phyloP scores from a whole-genome alignment of 176 grass and related monocot species.

The Pharus latifolius region DNA sequence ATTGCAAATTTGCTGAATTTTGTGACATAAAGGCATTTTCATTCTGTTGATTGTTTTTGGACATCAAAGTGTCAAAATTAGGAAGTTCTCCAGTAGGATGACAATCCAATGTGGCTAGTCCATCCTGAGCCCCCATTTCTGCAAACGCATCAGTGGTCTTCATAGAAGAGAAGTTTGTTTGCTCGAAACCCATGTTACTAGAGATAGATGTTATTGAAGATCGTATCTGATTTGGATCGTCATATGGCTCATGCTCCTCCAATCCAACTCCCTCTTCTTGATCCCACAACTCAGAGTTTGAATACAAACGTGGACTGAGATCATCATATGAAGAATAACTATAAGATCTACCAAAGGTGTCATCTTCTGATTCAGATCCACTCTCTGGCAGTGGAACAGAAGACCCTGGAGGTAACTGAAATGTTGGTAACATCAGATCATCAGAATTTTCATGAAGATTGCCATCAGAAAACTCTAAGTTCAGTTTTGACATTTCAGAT shows the following conservation, averaged over 20 bases:
- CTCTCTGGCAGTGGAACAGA: slow-evolving; percentile 35
- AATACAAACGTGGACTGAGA: slow-evolving; percentile 62
- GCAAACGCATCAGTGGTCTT: slow-evolving; percentile 29
- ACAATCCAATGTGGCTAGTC: slow-evolving; percentile 15
- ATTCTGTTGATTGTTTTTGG: slow-evolving; percentile 25
- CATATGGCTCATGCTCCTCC: slow-evolving; percentile 28
- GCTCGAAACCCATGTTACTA: slow-evolving; percentile 52
- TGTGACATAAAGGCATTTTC: slow-evolving; percentile 16
- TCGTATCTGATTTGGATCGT: slow-evolving; percentile 27
- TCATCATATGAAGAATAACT: slow-evolving; percentile 87
- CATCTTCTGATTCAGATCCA: slow-evolving; percentile 91
- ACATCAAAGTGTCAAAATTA: slow-evolving; percentile 40
- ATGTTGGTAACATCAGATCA: slow-evolving; percentile 64
- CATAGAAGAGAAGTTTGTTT: slow-evolving; percentile 40
- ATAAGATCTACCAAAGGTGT: slow-evolving; percentile 92
- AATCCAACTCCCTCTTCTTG: slow-evolving; percentile 46
- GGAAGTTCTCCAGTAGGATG: slow-evolving; percentile 42
- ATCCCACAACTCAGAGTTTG: slow-evolving; percentile 95
- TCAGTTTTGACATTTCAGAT: slow-evolving; percentile 51
- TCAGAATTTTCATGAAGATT: slow-evolving; percentile 44
- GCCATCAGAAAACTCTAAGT: slow-evolving; percentile 43
- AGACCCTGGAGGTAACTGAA: slow-evolving; percentile 58
- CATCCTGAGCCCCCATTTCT: slow-evolving; percentile 26
- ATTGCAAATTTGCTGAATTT: slow-evolving; percentile 12
- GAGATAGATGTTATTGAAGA: slow-evolving; percentile 30